Conservation (phyloP, 345 rosid species). For the Eucalyptus polyanthemos region DNA sequence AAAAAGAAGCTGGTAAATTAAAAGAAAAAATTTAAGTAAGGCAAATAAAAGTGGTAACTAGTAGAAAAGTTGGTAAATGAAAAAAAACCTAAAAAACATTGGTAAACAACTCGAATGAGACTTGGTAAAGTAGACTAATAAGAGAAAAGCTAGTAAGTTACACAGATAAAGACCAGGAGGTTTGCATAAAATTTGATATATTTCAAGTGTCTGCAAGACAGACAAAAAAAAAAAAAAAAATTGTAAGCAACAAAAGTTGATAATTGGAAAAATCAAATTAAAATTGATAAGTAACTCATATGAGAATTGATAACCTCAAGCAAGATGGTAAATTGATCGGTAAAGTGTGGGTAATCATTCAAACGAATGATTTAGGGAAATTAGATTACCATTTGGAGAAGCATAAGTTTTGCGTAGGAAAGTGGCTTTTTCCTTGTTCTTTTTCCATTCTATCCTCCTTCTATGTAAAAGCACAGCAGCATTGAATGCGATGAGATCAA, state of each 20-base stretch:
- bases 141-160: neutral
- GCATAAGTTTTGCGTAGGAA: neutral
- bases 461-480: neutral
- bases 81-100: neutral
- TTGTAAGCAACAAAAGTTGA: neutral
- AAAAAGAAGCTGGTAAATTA: neutral
- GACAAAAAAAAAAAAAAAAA: neutral
- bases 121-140: neutral
- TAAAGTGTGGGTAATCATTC: neutral
- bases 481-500: neutral
- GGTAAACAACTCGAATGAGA: neutral
- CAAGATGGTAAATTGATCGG: neutral
- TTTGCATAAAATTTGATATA: neutral
- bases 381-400: neutral
- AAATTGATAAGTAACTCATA: neutral
- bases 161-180: neutral
- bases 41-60: neutral
- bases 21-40: neutral
- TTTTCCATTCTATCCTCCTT: neutral
- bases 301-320: neutral
- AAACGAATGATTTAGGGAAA: neutral
- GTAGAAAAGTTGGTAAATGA: neutral
- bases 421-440: neutral
- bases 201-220: neutral
- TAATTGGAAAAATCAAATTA: neutral